A percentile compares a stretch with the other conserved stretches of the same genome.
Conservation (phyloP, 1,139 yeast genomes). For the Zygoascus sp. region DNA sequence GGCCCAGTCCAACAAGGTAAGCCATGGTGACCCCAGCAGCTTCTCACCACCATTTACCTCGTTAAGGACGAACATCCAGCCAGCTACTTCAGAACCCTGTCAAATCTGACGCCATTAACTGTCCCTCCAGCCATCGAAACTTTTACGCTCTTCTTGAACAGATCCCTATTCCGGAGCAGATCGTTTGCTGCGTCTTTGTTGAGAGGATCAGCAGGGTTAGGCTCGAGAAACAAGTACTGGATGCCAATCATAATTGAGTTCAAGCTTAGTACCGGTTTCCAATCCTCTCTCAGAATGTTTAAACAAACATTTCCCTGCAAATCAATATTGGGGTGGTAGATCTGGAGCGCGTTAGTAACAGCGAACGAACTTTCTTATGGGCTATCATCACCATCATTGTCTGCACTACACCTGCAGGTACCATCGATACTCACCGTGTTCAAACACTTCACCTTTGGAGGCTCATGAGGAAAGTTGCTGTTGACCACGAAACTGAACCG, state of each 20-base stretch:
- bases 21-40: too few relatives aligned
- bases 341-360: slow-evolving; percentile 38
- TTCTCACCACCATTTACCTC: too few relatives aligned
- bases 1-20: too few relatives aligned
- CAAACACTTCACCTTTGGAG: slow-evolving; percentile 57
- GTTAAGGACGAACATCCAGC: too few relatives aligned
- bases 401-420: too few relatives aligned
- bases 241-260: slow-evolving; percentile 82
- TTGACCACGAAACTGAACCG: slow-evolving; percentile 59
- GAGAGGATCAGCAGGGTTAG: slow-evolving; percentile 87
- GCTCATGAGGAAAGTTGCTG: slow-evolving; percentile 82
- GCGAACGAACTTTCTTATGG: too few relatives aligned
- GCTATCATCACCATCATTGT: background rate
- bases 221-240: slow-evolving; percentile 80
- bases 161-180: slow-evolving; percentile 52
- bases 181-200: slow-evolving; percentile 81
- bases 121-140: slow-evolving; percentile 69
- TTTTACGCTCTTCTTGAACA: slow-evolving; percentile 56
- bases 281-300: slow-evolving; percentile 86
- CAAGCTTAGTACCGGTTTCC: slow-evolving; percentile 90
- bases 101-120: slow-evolving; percentile 58
- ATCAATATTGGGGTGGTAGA: slow-evolving; percentile 94
- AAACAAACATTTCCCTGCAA: slow-evolving; percentile 85
- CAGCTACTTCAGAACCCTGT: slow-evolving; percentile 29
- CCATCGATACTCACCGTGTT: slow-evolving; percentile 29